These are phyloP conservation scores for Venturia nashicola DNA, from an alignment of 2,329 filamentous ascomycete species.

Conservation along the genomic window DNA sequence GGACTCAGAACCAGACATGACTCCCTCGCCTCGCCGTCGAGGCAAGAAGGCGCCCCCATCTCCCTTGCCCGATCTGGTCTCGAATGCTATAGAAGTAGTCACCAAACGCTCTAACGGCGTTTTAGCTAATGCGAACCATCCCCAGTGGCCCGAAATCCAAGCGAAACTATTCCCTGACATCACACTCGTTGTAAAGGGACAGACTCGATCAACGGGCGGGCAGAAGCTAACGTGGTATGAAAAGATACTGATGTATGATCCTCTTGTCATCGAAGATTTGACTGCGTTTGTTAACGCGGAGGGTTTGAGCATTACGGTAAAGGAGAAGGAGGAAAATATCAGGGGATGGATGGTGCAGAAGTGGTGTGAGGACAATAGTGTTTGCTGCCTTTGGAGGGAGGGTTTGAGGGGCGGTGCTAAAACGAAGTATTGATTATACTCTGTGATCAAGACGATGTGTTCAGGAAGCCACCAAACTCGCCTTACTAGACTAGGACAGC, in stretches of 20 bases:
- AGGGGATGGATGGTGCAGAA: constrained; percentile 56
- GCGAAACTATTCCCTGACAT: constrained; percentile 34
- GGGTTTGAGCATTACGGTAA: constrained; percentile 33
- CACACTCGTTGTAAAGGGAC: constrained; percentile 33
- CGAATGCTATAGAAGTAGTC: background rate
- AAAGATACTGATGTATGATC: constrained; percentile 88
- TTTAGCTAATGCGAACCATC: constrained; percentile 10
- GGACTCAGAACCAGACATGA: constrained; percentile 27
- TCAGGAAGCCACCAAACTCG: no score
- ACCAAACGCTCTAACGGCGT: constrained; percentile 1
- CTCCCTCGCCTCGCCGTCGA: constrained; percentile 23
- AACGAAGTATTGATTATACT: constrained; percentile 4
- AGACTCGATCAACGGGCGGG: constrained; percentile 27
- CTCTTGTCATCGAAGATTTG: constrained; percentile 77
- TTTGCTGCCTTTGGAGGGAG: constrained; percentile 65
- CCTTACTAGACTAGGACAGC: no score
- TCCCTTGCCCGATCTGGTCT: background rate
- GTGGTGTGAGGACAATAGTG: constrained; percentile 80
- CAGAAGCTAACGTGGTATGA: constrained; percentile 63
- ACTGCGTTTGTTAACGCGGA: constrained; percentile 62
- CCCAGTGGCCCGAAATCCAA: constrained; percentile 22
- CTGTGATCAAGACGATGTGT: no score
- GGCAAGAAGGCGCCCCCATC: constrained; percentile 7
- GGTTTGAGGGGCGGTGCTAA: constrained; percentile 9
- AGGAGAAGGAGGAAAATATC: constrained; percentile 17